Evolutionary conservation across 2,329 filamentous ascomycete species (phyloP).

Genomic region (Diaporthe helianthi): DNA sequence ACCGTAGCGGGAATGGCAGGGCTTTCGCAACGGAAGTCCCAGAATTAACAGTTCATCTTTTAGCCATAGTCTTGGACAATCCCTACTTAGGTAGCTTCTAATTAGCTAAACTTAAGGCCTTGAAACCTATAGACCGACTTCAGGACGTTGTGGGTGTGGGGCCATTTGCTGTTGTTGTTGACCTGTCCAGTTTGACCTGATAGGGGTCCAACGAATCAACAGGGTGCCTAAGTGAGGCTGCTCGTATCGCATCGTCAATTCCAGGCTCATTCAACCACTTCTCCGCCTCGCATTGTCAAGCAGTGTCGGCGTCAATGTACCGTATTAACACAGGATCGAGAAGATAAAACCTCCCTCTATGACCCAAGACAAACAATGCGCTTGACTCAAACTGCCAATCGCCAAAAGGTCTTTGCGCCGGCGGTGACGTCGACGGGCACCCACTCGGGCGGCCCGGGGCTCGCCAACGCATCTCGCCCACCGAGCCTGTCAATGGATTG

Average conservation of each 20-base stretch:
- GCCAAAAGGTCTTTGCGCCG: neutral
- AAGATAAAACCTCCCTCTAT: neutral
- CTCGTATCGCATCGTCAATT: neutral
- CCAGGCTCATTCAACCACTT: neutral
- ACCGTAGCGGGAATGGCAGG: no score
- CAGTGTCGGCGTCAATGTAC: neutral
- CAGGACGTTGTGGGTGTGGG: no score
- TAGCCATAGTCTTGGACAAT: no score
- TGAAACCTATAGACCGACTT: no score
- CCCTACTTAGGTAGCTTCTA: no score
- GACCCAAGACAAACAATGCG: neutral
- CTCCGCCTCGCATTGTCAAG: neutral
- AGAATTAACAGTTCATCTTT: no score
- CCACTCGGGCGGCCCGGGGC: constrained; percentile 17
- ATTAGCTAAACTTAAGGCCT: no score
- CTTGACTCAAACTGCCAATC: constrained; percentile 11
- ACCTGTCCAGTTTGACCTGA: constrained; percentile 9
- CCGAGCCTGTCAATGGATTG: constrained; percentile 14
- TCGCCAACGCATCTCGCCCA: constrained; percentile 11
- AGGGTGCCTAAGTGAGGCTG: constrained; percentile 1
- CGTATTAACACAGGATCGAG: neutral
- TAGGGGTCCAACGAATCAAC: neutral
- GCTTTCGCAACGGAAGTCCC: no score
- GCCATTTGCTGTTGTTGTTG: constrained; percentile 1
- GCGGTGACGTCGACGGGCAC: constrained; percentile 19